Evolutionary conservation across 129 eudicot genomes (phyloP).

Genomic region (Rutidosis leptorrhynchoides): DNA sequence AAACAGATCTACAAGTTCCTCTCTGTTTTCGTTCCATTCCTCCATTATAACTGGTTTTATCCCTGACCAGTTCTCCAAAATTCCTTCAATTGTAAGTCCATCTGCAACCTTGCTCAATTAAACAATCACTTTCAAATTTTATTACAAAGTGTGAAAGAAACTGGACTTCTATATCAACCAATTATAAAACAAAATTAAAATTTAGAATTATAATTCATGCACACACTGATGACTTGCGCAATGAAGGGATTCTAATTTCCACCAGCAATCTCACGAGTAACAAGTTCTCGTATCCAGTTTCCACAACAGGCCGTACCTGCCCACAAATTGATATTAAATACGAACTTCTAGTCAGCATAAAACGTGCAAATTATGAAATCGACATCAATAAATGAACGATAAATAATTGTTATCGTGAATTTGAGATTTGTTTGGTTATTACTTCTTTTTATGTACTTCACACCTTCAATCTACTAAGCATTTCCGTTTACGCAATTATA

Average conservation of each 20-base stretch:
- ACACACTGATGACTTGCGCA: conserved; percentile 79
- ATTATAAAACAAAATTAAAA: conserved; percentile 9
- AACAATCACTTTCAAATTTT: conserved; percentile 22
- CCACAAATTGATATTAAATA: conserved; percentile 20
- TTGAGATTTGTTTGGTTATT: background rate
- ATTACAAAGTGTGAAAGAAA: background rate
- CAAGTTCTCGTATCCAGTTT: conserved; percentile 95
- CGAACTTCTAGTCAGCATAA: background rate
- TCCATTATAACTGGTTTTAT: conserved; percentile 75
- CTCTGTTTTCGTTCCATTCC: conserved; percentile 82
- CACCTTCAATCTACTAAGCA: background rate
- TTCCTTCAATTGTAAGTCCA: conserved; percentile 73
- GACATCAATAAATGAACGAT: background rate
- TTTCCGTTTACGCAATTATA: background rate
- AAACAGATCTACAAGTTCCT: conserved; percentile 72
- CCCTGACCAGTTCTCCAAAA: conserved; percentile 69
- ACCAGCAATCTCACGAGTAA: conserved; percentile 84
- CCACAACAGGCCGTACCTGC: conserved; percentile 96
- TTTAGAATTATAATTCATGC: conserved; percentile 12
- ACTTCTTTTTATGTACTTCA: background rate
- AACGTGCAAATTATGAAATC: conserved; percentile 6
- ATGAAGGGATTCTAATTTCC: conserved; percentile 66
- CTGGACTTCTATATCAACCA: background rate
- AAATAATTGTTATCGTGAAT: background rate
- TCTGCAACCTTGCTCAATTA: conserved; percentile 61